Evolutionary conservation across 176 grass and related monocot species (phyloP).

Genomic region (bread wheat (Triticum aestivum)): IWGSC_CS_RefSeq_v2.1 NC_057813.1:134310221-134310720

Average conservation of each 20-base stretch:
- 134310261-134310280: slow-evolving; percentile 52
- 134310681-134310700: slow-evolving; percentile 99
- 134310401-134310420: not conserved
- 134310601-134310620: slow-evolving; percentile 10
- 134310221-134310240: slow-evolving; percentile 41
- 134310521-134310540: slow-evolving; percentile 63
- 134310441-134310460: slow-evolving; percentile 90
- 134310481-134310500: slow-evolving; percentile 67
- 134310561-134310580: slow-evolving; percentile 43
- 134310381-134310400: not conserved
- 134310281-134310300: slow-evolving; percentile 10
- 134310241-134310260: not conserved
- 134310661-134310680: slow-evolving; percentile 89
- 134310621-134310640: slow-evolving; percentile 66
- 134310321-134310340: slow-evolving; percentile 67
- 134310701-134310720: slow-evolving; percentile 98
- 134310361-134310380: slow-evolving; percentile 27
- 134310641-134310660: slow-evolving; percentile 79
- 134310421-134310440: slow-evolving; percentile 47
- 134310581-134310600: slow-evolving; percentile 18
- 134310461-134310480: slow-evolving; percentile 64
- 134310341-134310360: slow-evolving; percentile 64
- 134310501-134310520: slow-evolving; percentile 57
- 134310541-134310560: slow-evolving; percentile 43
- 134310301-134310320: slow-evolving; percentile 47